A percentile compares a stretch with the other conserved stretches of the same genome.
Conservation (phyloP, 495 filamentous ascomycete species). For the Staphylotrichum tortipilum region DNA sequence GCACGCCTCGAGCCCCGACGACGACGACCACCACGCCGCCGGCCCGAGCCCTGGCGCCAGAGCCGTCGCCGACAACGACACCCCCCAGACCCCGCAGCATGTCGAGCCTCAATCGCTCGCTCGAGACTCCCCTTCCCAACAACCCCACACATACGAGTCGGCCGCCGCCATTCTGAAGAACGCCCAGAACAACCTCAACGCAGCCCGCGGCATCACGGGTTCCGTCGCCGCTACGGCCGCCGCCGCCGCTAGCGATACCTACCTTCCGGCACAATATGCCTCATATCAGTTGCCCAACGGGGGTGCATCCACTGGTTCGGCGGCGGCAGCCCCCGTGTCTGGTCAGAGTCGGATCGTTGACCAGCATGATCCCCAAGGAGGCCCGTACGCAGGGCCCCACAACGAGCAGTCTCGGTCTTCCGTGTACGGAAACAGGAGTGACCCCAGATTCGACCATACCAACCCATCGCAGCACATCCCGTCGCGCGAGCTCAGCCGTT, state of each 20-base stretch:
- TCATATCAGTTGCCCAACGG: conserved; percentile 20
- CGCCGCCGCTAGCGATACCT: conserved; percentile 37
- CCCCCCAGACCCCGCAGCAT: not conserved
- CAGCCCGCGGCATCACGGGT: conserved; percentile 24
- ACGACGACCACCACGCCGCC: conserved; percentile 7
- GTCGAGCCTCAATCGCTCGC: conserved; percentile 1
- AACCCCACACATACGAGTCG: conserved; percentile 30
- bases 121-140: conserved; percentile 21
- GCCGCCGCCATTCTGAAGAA: conserved; percentile 26
- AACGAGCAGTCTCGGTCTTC: conserved; percentile 60
- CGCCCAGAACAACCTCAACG: conserved; percentile 27
- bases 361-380: conserved; percentile 31
- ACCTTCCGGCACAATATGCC: conserved; percentile 34
- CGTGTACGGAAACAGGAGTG: conserved; percentile 47
- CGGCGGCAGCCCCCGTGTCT: not conserved
- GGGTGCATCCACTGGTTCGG: conserved; percentile 2
- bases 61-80: not conserved
- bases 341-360: conserved; percentile 5
- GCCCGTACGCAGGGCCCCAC: conserved; percentile 46
- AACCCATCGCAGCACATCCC: conserved; percentile 59
- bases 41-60: conserved; percentile 2
- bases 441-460: conserved; percentile 52
- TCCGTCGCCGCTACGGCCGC: conserved; percentile 34
- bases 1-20: conserved; percentile 29
- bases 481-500: conserved; percentile 61